phyloP scores from a whole-genome alignment of 305 asterid species.

The Fraxinus greggii region DNA sequence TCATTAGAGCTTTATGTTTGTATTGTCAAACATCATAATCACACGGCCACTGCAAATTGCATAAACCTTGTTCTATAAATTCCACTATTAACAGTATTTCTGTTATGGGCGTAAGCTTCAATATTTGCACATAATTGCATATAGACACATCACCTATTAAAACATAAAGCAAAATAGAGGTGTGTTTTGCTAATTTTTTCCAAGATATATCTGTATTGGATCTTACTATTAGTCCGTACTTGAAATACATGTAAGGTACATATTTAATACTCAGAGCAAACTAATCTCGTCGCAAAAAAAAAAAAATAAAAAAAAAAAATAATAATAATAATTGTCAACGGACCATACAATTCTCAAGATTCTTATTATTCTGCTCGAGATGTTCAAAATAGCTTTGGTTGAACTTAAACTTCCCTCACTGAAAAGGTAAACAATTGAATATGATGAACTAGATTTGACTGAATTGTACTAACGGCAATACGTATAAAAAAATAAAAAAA shows the following conservation, averaged over 20 bases:
- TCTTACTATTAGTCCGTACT: not conserved
- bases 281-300: not conserved
- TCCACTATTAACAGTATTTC: not conserved
- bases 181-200: not conserved
- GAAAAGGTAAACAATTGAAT: not conserved
- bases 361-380: not conserved
- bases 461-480: not conserved
- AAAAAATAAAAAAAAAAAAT: too few species aligned
- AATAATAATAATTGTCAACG: not conserved
- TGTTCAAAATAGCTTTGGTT: not conserved
- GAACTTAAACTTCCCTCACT: not conserved
- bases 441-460: not conserved
- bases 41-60: not conserved
- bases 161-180: not conserved
- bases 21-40: not conserved
- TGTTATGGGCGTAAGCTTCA: not conserved
- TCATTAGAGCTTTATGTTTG: not conserved
- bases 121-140: not conserved
- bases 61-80: not conserved
- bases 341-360: not conserved
- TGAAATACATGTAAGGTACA: not conserved
- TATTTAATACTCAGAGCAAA: not conserved
- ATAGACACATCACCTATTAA: not conserved
- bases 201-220: not conserved
- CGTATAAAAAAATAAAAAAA: not conserved